Evolutionary conservation across 495 filamentous ascomycete species (phyloP), one percentile per base, ranked within the genome.

Genomic region (Friedmanniomyces simplex): DNA sequence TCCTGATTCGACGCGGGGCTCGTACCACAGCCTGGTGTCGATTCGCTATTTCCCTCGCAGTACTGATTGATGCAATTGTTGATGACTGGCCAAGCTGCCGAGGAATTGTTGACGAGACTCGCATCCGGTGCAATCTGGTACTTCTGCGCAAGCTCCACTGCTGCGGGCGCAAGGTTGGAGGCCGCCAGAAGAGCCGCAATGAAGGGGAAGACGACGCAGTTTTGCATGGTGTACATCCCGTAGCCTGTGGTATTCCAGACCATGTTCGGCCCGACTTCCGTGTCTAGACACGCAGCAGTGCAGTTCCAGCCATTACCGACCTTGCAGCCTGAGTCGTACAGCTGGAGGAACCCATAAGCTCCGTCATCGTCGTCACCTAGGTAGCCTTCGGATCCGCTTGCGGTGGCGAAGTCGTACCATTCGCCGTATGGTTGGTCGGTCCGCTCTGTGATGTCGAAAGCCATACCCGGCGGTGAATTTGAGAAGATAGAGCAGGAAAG

Each of bases 251-350:
- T 26, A 30, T 54, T 54, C 51, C 51, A 54, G 21, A 43, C 20
- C 51, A 54, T 2, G 21, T 20, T 42, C 11, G 51, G 32, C 2
- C 51, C 51, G 18, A 54, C 18, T 6, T 42, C 24, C n/a, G 51
- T 54, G 20, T 54, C 51, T 20, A 54, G 34, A 43, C 51, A 54
- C 32, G 51, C 37, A 2, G 51, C 37, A 25, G 51, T 54, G 51
- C 51, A 54, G 36, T 54, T 54, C 34, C 18, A 41, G 18, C 34
- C 22, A 16, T 3, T 42, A 43, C n/a, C 34, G 14, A 28, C 24
- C 32, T 28, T 39, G 22, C 51, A 54, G 34, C 51, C 51, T 1
- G 20, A 14, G 11, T 32, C 34, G 51, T 41, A 54, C 1, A 54
- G 34, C 20, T 54, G 39, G 14, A 43, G 39, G 14, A 6, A 43